Percentiles rank a stretch among this genome's conserved stretches.
phyloP scores from a whole-genome alignment of 176 grass and related monocot species.

The Avena sativa region DNA sequence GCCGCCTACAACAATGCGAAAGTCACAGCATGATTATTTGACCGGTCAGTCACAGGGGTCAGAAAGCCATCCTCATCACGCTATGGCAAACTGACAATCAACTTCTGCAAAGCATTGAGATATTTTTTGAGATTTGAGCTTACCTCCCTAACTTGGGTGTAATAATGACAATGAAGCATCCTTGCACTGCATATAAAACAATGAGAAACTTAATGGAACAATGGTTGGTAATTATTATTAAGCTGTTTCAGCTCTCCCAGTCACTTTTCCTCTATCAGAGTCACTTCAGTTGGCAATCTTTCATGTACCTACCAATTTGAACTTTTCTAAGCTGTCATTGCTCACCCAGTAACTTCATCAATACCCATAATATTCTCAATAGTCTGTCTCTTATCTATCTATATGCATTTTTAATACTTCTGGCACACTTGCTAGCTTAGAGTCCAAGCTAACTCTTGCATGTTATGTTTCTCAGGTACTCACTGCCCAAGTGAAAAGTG shows the following conservation, averaged over 20 bases:
- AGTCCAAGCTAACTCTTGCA: constrained; percentile 24
- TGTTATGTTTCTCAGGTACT: constrained; percentile 63
- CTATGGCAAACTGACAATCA: neutral
- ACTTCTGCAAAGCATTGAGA: neutral
- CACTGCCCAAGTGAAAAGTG: constrained; percentile 86
- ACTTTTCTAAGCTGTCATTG: neutral
- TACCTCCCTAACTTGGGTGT: neutral
- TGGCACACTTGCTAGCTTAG: constrained; percentile 12
- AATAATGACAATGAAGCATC: neutral
- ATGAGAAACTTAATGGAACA: neutral
- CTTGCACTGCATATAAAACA: constrained; percentile 5
- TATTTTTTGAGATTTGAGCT: constrained; percentile 5
- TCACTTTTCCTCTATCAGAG: constrained; percentile 7
- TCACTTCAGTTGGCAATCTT: neutral
- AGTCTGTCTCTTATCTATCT: neutral
- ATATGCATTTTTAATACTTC: neutral
- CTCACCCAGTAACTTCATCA: constrained; percentile 5
- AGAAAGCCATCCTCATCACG: neutral
- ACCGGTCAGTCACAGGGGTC: neutral
- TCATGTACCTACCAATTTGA: neutral
- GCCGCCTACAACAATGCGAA: neutral
- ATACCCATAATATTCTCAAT: neutral
- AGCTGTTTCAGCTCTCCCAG: constrained; percentile 1
- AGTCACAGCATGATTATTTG: neutral
- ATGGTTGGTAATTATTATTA: neutral